Evolutionary conservation across 805 yeast species (phyloP), one percentile per base, ranked within the genome.

Genomic region (Maudiozyma barnettii): DNA sequence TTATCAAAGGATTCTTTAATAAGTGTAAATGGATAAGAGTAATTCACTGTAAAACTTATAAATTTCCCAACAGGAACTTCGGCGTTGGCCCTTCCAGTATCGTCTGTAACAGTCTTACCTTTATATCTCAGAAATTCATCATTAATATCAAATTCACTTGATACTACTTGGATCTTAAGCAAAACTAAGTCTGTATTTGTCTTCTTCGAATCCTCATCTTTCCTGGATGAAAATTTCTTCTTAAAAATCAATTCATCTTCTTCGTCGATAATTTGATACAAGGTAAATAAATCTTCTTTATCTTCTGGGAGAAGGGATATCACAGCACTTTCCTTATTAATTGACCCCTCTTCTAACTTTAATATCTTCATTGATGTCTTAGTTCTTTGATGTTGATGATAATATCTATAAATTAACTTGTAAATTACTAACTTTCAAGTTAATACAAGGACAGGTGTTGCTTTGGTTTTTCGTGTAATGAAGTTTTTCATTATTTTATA

Each of bases 211-310:
- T 89, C 75, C 63, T 88, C 97, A 16, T 81, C 83, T 47, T 76
- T 74, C 43, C 80, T 82, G 2, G 89, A 70, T 19, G 90, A 70
- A 6, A 64, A 60, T 53, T 74, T 68, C 10, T 96, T 85, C 50
- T 75, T 74, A 46, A 90, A 69, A 49, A 78, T 77, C 5, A 91
- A 72, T 52, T 78, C 81, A 66, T 93, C 98, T 19, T 82, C 84
- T 47, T 77, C 76, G 44, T 80, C 82, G 2, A 93, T 72, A 22
- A 93, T 69, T 59, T 91, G 93, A 69, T 88, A 88, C 4, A 87
- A 60, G 22, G 84, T 81, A 88, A 96, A 93, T 51, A 93, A 71
- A 63, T 91, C 99, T 56, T 91, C 97, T 43, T 84, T 78, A 57
- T 93, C 98, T 58, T 90, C 84, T 0, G 97, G 90, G 3, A 79